Evolutionary conservation across 202 grass and related monocot genomes (phyloP).

Genomic region (Miscanthus sacchariflorus): DNA sequence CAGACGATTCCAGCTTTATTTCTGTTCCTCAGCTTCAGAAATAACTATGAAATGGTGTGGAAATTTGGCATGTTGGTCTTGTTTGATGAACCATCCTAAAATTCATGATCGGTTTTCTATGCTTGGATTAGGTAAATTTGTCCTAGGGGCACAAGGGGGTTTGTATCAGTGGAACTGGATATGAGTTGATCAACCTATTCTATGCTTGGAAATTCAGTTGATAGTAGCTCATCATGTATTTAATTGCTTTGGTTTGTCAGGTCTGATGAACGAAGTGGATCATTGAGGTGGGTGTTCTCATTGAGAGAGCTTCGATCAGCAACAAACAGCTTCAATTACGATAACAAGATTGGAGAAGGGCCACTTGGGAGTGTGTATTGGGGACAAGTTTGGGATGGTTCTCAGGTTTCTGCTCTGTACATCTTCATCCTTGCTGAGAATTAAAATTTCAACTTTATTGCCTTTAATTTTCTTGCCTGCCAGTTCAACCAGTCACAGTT

Average conservation of each 20-base stretch:
- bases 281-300: slow-evolving; percentile 72
- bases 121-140: neutral
- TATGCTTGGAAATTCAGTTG: neutral
- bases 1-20: slow-evolving; percentile 1
- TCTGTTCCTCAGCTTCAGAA: neutral
- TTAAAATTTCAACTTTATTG: slow-evolving; percentile 5
- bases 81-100: neutral
- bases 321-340: slow-evolving; percentile 85
- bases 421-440: slow-evolving; percentile 13
- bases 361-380: slow-evolving; percentile 75
- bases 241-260: slow-evolving; percentile 38
- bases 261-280: slow-evolving; percentile 51
- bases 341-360: slow-evolving; percentile 87
- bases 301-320: slow-evolving; percentile 76
- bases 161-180: neutral
- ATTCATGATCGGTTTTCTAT: neutral
- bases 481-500: neutral
- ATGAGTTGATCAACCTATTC: neutral
- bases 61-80: neutral
- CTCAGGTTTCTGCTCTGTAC: slow-evolving; percentile 63
- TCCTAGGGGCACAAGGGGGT: neutral
- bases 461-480: neutral
- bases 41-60: neutral
- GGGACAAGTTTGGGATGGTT: slow-evolving; percentile 88
- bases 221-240: slow-evolving; percentile 9